A percentile compares a stretch with the other conserved stretches of the same genome.
Conservation (phyloP, 192 early-diverging fungal species). For the Funneliformis mosseae region DNA sequence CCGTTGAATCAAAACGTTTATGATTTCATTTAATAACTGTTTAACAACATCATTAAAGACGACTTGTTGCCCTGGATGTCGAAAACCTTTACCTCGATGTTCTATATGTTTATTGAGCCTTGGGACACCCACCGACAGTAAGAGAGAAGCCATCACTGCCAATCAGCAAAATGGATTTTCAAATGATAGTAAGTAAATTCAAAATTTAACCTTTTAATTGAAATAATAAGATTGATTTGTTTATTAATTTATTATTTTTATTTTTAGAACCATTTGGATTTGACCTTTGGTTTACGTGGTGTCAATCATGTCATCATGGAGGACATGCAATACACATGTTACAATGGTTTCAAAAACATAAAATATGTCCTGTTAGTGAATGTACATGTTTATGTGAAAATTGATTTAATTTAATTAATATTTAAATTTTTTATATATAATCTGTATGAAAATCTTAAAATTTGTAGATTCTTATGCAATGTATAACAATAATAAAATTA, state of each 20-base stretch:
- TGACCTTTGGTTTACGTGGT: conserved; percentile 98
- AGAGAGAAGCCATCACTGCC: conserved; percentile 43
- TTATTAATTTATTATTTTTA: conserved; percentile 5
- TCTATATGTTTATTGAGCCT: conserved; percentile 64
- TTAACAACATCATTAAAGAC: conserved; percentile 39
- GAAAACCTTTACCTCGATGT: conserved; percentile 65
- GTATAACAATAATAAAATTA: too few species aligned
- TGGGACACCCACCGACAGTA: conserved; percentile 66
- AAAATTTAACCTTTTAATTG: not conserved
- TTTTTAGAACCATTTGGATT: conserved; percentile 59
- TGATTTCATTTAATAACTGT: not conserved
- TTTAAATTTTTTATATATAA: not conserved
- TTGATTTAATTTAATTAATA: not conserved
- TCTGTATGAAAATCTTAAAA: not conserved
- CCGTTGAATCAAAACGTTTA: not conserved
- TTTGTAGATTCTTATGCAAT: too few species aligned
- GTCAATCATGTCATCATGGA: conserved; percentile 95
- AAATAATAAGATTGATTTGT: not conserved
- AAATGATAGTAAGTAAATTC: not conserved
- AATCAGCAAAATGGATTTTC: conserved; percentile 22
- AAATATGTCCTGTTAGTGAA: conserved; percentile 88
- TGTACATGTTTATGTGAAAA: conserved; percentile 74
- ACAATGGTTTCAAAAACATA: conserved; percentile 88
- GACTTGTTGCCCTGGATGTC: conserved; percentile 64
- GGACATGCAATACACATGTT: conserved; percentile 90